These are phyloP conservation scores for Xylaria flabelliformis DNA, from an alignment of 495 filamentous ascomycete species.

Conservation along the genomic window DNA sequence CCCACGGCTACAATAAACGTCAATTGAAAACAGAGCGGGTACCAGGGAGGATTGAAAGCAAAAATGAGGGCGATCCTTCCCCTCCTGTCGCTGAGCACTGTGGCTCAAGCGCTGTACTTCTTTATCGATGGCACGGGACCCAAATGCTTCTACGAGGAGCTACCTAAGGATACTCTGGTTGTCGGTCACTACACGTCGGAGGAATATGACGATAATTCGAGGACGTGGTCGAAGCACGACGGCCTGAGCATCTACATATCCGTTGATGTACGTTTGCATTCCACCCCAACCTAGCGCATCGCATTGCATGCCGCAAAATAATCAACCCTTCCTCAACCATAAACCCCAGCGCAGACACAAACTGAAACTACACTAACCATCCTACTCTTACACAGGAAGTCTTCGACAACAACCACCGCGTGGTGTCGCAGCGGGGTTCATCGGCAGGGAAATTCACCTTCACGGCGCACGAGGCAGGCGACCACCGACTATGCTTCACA, in stretches of 20 bases:
- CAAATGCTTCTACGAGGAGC: slow-evolving; percentile 97
- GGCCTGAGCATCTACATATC: slow-evolving; percentile 84
- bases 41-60: not conserved
- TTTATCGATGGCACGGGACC: slow-evolving; percentile 83
- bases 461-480: slow-evolving; percentile 89
- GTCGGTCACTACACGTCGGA: slow-evolving; percentile 89
- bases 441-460: slow-evolving; percentile 90
- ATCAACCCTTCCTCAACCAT: not conserved
- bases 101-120: slow-evolving; percentile 87
- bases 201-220: slow-evolving; percentile 71
- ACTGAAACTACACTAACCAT: not conserved
- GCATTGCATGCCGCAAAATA: not conserved
- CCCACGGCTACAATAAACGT: not conserved
- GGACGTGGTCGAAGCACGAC: slow-evolving; percentile 70
- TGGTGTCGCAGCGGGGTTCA: slow-evolving; percentile 83
- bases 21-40: slow-evolving; percentile 7
- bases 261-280: slow-evolving; percentile 66
- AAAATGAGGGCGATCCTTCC: slow-evolving; percentile 58
- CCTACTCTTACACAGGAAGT: slow-evolving; percentile 62
- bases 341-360: not conserved
- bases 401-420: slow-evolving; percentile 97
- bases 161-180: slow-evolving; percentile 94
- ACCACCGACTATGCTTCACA: slow-evolving; percentile 93
- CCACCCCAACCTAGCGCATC: not conserved
- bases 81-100: slow-evolving; percentile 55